Percentiles rank a stretch among this genome's conserved stretches.
Evolutionary conservation across 331 rosid genomes (phyloP).

Genomic region (Rhamnella rubrinervis): DNA sequence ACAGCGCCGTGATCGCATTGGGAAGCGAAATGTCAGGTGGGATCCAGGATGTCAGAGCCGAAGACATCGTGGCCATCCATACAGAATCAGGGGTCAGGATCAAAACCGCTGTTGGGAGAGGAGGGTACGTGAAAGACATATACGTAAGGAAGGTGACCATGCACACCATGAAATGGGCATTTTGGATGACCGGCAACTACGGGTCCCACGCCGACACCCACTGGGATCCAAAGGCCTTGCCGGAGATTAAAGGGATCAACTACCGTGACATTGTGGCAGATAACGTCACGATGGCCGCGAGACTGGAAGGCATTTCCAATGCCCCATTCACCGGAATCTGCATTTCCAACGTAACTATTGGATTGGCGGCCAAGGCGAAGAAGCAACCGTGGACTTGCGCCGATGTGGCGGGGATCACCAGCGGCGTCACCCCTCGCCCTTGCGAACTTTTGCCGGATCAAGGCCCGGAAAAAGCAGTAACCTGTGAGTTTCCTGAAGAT

Average conservation of each 20-base stretch:
- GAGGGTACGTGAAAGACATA: slow-evolving; percentile 48
- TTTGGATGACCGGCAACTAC: slow-evolving; percentile 47
- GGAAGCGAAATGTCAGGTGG: slow-evolving; percentile 65
- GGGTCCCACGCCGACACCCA: slow-evolving; percentile 48
- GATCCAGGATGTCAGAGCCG: slow-evolving; percentile 47
- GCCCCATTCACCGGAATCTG: slow-evolving; percentile 47
- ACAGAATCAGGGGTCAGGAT: slow-evolving; percentile 56
- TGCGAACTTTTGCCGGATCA: slow-evolving; percentile 38
- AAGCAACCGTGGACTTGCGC: slow-evolving; percentile 53
- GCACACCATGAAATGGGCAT: slow-evolving; percentile 60
- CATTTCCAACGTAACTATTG: slow-evolving; percentile 44
- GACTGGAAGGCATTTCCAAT: slow-evolving; percentile 46
- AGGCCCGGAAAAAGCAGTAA: slow-evolving; percentile 21
- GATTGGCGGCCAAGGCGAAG: slow-evolving; percentile 42
- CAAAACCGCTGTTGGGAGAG: slow-evolving; percentile 54
- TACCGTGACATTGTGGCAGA: slow-evolving; percentile 52
- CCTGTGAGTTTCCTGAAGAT: slow-evolving; percentile 65
- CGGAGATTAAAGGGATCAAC: slow-evolving; percentile 42
- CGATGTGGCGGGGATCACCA: slow-evolving; percentile 39
- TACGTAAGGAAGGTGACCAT: slow-evolving; percentile 39
- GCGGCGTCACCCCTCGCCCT: slow-evolving; percentile 43
- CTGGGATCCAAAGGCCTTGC: slow-evolving; percentile 42
- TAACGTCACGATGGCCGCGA: slow-evolving; percentile 44
- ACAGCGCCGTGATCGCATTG: slow-evolving; percentile 49
- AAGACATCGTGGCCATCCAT: slow-evolving; percentile 43